Evolutionary conservation across 352 stramenopile genomes (phyloP), one percentile per base, ranked within the genome.

Genomic region (Phytophthora podocarpi): DNA sequence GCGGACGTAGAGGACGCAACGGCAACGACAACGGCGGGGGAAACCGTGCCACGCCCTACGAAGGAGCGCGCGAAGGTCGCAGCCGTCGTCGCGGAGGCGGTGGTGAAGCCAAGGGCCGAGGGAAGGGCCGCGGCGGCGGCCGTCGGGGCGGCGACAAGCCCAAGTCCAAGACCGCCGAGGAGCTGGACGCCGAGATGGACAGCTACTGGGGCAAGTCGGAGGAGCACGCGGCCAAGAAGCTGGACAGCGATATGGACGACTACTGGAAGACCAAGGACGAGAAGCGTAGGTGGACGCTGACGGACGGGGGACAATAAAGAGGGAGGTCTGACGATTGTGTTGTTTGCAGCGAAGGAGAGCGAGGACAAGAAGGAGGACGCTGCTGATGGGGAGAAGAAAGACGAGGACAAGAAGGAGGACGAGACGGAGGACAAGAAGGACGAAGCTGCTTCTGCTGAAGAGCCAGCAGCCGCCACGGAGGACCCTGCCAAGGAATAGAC

Each of bases 261-360:
- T 95, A 95, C 75, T 95, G 86, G 86, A 95, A 95, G 82, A 82
- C 59, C 34, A 95, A 95, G 73, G 77, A 81, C 37, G 72, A 78
- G 6, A 60, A 50, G 40, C 36, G 75, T 84, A 48, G 4, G 66
- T 78, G 39, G n/a, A 53, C 18, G 28, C 8, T 20, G 7, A 24
- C 34, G 10, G 27, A 18, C 23, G 36, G 27, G 34, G 6, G 23
- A 12, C 9, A 12, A 27, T 10, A 23, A 21, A 13, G 34, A 40
- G 21, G 16, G n/a, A 26, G 16, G 16, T 36, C 45, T 59, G 24
- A 61, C 45, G 40, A 18, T 45, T 59, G 12, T 56, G 10, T 26
- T 55, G 15, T 48, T 36, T 30, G 41, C 24, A 74, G 62, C 56
- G 7, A 66, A 63, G n/a, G 51, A 64, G 28, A n/a, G 23, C n/a